Base-by-base conservation (phyloP, 768 basidiomycete genomes). In the Floccularia luteovirens region DNA sequence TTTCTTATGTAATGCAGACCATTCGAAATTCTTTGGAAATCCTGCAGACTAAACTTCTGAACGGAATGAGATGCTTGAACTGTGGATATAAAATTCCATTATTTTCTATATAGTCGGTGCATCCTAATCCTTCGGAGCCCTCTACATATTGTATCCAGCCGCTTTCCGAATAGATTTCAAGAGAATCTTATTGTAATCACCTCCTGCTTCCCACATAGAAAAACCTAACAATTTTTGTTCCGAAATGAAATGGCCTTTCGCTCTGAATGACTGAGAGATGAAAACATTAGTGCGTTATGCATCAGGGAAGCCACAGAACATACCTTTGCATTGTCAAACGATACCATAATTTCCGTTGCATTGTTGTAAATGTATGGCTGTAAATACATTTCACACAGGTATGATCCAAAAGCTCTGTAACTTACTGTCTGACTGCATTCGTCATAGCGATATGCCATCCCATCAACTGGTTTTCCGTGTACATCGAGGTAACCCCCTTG, bases 361-460 rank as follows among this genome's bases (percentile, higher is more conserved):
- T 53, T 39, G 46, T 74, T 63, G 45, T 72, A 72, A 3, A 67
- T 63, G 45, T 64, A 75, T 6, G 72, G 64, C 66, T 74, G 25
- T 13, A 39, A 11, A 10, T 12, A 31, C 12, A 24, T 30, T 39
- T 13, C 12, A 2, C 14, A 39, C 11, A n/a, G n/a, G n/a, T n/a
- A n/a, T n/a, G n/a, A n/a, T 14, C 14, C 24, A 28, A 2, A 7
- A 13, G 8, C 24, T 13, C n/a, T 27, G 7, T 6, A 13, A 61
- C 78, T 47, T 48, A 86, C 84, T 35, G 86, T 89, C 58, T 84
- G 74, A 40, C 74, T 82, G 66, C 86, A 89, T 2, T 58, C 48
- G 47, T 89, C 83, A 45, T 64, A 86, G 11, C 58, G 45, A 50
- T 75, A 74, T 23, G 62, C 55, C 52, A 79, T 77, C 14, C 69